A percentile compares a stretch with the other conserved stretches of the same genome.
Conservation (phyloP, 768 basidiomycete species). For the Imleria badia region DNA sequence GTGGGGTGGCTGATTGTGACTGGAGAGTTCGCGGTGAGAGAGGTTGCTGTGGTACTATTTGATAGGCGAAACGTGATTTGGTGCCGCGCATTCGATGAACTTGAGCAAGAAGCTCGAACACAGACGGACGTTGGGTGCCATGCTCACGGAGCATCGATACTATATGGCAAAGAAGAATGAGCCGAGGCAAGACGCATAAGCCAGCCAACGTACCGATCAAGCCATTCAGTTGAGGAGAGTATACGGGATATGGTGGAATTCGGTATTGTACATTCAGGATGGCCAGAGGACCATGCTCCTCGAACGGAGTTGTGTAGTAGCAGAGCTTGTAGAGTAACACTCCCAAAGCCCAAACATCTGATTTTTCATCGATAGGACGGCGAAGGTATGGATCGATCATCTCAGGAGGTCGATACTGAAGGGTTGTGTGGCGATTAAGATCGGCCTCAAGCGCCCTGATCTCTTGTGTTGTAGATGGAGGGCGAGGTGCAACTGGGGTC, state of each 20-base stretch:
- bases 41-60: slow-evolving; percentile 47
- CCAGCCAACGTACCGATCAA: slow-evolving; percentile 65
- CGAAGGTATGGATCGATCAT: slow-evolving; percentile 92
- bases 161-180: slow-evolving; percentile 32
- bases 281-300: slow-evolving; percentile 94
- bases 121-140: slow-evolving; percentile 79
- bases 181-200: slow-evolving; percentile 4
- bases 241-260: slow-evolving; percentile 84
- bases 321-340: slow-evolving; percentile 97
- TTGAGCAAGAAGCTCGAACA: slow-evolving; percentile 80
- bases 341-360: slow-evolving; percentile 97
- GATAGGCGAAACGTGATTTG: slow-evolving; percentile 75
- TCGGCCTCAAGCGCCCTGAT: slow-evolving; percentile 87
- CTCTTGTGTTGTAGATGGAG: slow-evolving; percentile 79
- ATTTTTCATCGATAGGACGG: slow-evolving; percentile 87
- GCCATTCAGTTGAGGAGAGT: slow-evolving; percentile 78
- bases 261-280: slow-evolving; percentile 97
- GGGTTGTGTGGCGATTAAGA: slow-evolving; percentile 90
- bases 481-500: slow-evolving; percentile 62
- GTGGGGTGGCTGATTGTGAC: slow-evolving; percentile 25
- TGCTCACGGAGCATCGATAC: slow-evolving; percentile 93
- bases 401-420: slow-evolving; percentile 98
- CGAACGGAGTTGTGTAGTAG: slow-evolving; percentile 99
- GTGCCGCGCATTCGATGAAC: slow-evolving; percentile 90
- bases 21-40: slow-evolving; percentile 42